phyloP scores from a whole-genome alignment of 2,329 filamentous ascomycete species.

The Aureobasidium sp. region DNA sequence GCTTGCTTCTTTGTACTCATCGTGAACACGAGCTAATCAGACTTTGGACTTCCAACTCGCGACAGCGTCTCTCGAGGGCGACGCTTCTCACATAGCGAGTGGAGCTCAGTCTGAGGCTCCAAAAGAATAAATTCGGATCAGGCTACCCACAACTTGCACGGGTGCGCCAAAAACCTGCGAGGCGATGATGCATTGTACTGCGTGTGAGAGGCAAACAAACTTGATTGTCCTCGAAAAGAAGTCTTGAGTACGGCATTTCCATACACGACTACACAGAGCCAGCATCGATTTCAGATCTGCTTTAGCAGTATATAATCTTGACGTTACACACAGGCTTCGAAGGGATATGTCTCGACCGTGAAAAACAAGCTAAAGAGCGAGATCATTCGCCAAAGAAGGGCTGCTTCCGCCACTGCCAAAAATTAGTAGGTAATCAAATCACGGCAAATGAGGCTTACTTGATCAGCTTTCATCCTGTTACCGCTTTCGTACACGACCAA shows the following conservation, averaged over 20 bases:
- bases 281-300: neutral
- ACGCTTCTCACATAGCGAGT: neutral
- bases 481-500: constrained; percentile 68
- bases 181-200: neutral
- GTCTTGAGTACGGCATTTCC: neutral
- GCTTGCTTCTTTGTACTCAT: neutral
- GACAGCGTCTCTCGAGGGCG: no score
- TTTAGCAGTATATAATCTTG: neutral
- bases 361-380: neutral
- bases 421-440: neutral
- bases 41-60: no score
- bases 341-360: neutral
- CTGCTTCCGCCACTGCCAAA: neutral
- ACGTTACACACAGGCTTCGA: neutral
- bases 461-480: constrained; percentile 57
- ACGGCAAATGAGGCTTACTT: constrained; percentile 34
- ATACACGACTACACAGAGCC: neutral
- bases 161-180: neutral
- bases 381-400: neutral
- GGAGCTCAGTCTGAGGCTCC: neutral
- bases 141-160: neutral
- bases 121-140: neutral
- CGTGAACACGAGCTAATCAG: neutral
- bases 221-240: neutral
- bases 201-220: neutral